phyloP scores from a whole-genome alignment of 331 rosid species.

The Saraca asoca region DNA sequence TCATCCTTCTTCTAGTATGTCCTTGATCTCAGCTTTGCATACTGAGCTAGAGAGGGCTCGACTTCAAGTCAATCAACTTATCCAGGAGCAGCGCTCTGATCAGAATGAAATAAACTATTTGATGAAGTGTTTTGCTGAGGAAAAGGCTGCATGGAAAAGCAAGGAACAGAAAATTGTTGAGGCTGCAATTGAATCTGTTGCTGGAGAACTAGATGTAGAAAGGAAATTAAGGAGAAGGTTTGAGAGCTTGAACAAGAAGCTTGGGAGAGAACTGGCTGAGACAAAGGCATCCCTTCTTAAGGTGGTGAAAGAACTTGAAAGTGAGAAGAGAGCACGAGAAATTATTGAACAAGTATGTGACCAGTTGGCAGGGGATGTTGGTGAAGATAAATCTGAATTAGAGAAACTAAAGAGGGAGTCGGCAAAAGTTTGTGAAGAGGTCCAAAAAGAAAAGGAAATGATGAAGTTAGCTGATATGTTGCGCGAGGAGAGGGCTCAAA shows the following conservation, averaged over 20 bases:
- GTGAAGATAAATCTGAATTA: slow-evolving; percentile 63
- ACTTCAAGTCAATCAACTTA: slow-evolving; percentile 83
- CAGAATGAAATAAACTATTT: slow-evolving; percentile 77
- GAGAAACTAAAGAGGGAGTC: slow-evolving; percentile 64
- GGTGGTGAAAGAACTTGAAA: slow-evolving; percentile 85
- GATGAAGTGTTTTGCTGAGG: slow-evolving; percentile 91
- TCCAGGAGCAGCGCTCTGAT: slow-evolving; percentile 87
- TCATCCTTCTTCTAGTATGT: slow-evolving; percentile 88
- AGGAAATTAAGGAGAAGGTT: slow-evolving; percentile 79
- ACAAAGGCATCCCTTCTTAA: slow-evolving; percentile 80
- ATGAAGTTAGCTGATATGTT: slow-evolving; percentile 66
- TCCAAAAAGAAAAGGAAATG: slow-evolving; percentile 76
- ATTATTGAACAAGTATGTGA: slow-evolving; percentile 80
- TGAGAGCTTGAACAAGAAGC: slow-evolving; percentile 94
- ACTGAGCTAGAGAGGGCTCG: slow-evolving; percentile 97
- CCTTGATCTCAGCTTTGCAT: slow-evolving; percentile 84
- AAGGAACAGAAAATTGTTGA: slow-evolving; percentile 84
- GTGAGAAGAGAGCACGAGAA: slow-evolving; percentile 94
- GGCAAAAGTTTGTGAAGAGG: slow-evolving; percentile 60
- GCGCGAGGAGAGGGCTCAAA: slow-evolving; percentile 74
- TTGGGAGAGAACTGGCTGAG: slow-evolving; percentile 89
- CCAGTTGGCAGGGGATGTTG: slow-evolving; percentile 74
- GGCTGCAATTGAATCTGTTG: slow-evolving; percentile 95
- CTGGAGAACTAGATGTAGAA: slow-evolving; percentile 93
- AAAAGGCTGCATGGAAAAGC: slow-evolving; percentile 89